A percentile compares a stretch with the other conserved stretches of the same genome.
Conservation (phyloP, 2,329 filamentous ascomycete genomes). For the Coniochaeta sp. region DNA sequence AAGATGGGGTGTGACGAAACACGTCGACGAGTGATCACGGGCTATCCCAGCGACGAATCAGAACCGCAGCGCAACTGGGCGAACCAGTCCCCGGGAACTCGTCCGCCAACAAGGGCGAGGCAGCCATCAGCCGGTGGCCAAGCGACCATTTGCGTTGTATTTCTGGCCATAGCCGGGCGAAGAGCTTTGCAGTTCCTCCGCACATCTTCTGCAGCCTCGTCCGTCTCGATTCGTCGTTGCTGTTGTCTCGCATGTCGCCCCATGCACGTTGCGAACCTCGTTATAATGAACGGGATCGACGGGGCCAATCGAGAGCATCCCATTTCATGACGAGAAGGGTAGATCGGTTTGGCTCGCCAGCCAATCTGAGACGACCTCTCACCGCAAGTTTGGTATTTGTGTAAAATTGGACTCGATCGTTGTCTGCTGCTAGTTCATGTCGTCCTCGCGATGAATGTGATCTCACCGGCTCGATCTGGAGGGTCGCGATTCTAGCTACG, state of each 20-base stretch:
- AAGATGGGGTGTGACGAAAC: background rate
- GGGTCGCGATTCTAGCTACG: background rate
- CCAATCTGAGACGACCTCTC: background rate
- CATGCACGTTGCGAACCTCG: background rate
- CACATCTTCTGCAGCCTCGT: background rate
- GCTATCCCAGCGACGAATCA: background rate
- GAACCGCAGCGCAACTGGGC: background rate
- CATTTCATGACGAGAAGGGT: background rate
- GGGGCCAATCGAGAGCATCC: background rate
- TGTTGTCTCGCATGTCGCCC: background rate
- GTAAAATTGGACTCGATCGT: background rate
- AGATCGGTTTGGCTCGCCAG: background rate
- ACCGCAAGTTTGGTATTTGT: background rate
- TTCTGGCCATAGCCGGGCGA: background rate
- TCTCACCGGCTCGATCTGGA: background rate
- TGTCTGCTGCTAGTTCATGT: background rate
- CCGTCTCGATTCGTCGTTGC: background rate
- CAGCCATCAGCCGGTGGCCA: background rate
- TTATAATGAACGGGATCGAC: background rate
- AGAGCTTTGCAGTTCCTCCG: background rate
- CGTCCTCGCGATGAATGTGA: background rate
- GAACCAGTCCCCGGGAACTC: background rate
- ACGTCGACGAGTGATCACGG: background rate
- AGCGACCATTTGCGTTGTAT: too few species aligned
- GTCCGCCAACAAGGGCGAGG: background rate